Evolutionary conservation across 768 basidiomycete species (phyloP), one percentile per base, ranked within the genome.

Genomic region (Podaxis sp.): DNA sequence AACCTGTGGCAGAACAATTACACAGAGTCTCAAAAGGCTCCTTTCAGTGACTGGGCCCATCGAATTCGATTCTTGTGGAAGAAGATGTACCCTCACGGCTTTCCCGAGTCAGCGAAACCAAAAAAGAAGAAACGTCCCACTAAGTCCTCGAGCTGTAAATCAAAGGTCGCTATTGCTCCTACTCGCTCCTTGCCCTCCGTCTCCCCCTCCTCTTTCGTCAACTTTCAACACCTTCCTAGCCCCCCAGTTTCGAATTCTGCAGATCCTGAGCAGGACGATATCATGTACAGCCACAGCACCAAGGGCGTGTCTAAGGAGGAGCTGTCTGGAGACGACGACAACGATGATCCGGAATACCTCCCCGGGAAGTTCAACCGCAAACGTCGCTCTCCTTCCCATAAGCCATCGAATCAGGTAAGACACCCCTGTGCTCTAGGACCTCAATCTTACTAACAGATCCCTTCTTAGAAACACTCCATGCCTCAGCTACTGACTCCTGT

Each of bases 1-100:
- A 63, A 62, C n/a, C 65, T 63, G 11, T 76, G 75, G 75, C 68
- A 63, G 25, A 59, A 54, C 0, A 68, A 74, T 47, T 52, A 59
- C 10, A 21, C 61, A 0, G 67, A 67, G 6, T 21, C 54, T 13
- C 65, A 71, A 47, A 69, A 71, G 58, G 53, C 38, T 23, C 21
- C 7, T 16, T 55, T 25, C 14, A 27, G 14, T 6, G 11, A 27
- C 13, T 55, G 54, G 54, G 13, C 25, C 7, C 16, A 5, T 35
- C 38, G 18, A 42, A 25, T 55, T 13, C 36, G 21, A 42, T 25
- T 10, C 28, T 13, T 57, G 21, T 57, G 55, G 55, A 57, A 47
- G 27, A 46, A 35, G 9, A 57, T 57, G 44, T 47, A 47, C 16
- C 55, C 55, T 2, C 18, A 55, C 16, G 54, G 37, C 9, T 42